Percentiles rank a stretch among this genome's conserved stretches.
These are phyloP conservation scores for Hypoxylon trugodes DNA, from an alignment of 495 filamentous ascomycete species.

Conservation along the genomic window DNA sequence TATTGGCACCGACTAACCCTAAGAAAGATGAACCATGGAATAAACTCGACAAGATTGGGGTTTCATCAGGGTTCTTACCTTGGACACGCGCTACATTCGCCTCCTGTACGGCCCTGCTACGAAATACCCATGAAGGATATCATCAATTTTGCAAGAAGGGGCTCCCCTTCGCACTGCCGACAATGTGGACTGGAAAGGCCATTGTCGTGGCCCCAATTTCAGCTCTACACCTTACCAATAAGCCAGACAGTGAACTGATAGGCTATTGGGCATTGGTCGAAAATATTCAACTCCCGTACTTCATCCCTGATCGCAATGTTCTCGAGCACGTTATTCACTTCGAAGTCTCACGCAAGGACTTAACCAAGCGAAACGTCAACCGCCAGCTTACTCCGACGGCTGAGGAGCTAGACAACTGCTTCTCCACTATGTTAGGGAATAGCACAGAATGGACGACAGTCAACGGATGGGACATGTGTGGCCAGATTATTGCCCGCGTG, in stretches of 20 bases:
- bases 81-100: neutral
- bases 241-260: neutral
- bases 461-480: conserved; percentile 1
- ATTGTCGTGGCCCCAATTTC: neutral
- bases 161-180: neutral
- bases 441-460: neutral
- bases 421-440: neutral
- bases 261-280: neutral
- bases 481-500: neutral
- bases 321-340: neutral
- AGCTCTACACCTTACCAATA: neutral
- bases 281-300: neutral
- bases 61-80: neutral
- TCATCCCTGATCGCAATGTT: neutral
- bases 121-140: neutral
- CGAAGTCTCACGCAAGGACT: neutral
- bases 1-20: neutral
- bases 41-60: neutral
- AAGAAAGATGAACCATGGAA: neutral
- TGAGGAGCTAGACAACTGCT: neutral
- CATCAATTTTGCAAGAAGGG: neutral
- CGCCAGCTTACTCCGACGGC: neutral
- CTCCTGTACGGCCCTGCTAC: neutral
- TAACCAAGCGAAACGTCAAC: neutral
- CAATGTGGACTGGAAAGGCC: neutral